Evolutionary conservation across 192 early-diverging fungal genomes (phyloP).

Genomic region (Haplosporangium gracile): DNA sequence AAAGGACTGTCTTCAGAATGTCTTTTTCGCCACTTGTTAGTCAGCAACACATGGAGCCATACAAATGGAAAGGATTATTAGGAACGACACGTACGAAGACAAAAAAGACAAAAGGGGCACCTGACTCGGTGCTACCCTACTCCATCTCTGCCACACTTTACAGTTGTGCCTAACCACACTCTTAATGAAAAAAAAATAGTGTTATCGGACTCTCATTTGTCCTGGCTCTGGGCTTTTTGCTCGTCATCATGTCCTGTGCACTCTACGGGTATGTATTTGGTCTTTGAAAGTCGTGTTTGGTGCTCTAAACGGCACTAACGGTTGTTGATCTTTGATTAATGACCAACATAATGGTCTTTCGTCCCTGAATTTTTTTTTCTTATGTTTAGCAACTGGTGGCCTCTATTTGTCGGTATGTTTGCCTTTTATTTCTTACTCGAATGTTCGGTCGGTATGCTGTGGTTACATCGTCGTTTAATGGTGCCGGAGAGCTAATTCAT

Average conservation of each 20-base stretch:
- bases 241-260: slow-evolving; percentile 96
- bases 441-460: not conserved
- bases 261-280: slow-evolving; percentile 78
- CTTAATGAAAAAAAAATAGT: slow-evolving; percentile 24
- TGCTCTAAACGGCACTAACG: not conserved
- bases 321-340: not conserved
- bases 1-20: not conserved
- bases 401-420: slow-evolving; percentile 82
- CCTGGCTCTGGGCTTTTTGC: slow-evolving; percentile 90
- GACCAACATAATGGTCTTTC: not conserved
- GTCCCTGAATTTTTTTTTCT: slow-evolving; percentile 1
- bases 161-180: not conserved
- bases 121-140: not conserved
- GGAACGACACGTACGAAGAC: not conserved
- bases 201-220: slow-evolving; percentile 94
- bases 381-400: slow-evolving; percentile 91
- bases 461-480: not conserved
- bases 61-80: not conserved
- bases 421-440: not conserved
- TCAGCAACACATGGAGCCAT: not conserved
- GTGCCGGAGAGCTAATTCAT: not conserved
- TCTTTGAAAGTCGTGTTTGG: not conserved
- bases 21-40: not conserved
- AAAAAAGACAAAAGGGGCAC: not conserved
- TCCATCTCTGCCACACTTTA: not conserved